Conservation (phyloP, 2,329 filamentous ascomycete species). For the Stagonosporopsis rhizophila region DNA sequence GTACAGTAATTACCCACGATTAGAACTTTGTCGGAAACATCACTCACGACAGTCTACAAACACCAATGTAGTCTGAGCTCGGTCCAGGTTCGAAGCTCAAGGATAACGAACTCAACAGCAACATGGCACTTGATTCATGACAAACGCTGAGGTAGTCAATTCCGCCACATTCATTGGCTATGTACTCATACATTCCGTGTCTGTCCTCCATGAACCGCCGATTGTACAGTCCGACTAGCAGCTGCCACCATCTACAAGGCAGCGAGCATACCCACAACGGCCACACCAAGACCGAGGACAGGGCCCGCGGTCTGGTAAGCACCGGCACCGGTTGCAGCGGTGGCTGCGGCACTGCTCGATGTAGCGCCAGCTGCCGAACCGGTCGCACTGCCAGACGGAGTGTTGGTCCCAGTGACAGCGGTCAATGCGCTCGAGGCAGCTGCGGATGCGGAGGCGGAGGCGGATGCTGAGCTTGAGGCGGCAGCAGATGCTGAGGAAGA, state of each 20-base stretch:
- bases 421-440: conserved; percentile 10
- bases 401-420: conserved; percentile 7
- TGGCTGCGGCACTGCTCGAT: conserved; percentile 10
- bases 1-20: background rate
- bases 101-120: background rate
- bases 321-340: conserved; percentile 29
- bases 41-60: too few species aligned
- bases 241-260: conserved; percentile 28
- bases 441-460: conserved; percentile 2
- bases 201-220: background rate
- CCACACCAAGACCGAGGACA: conserved; percentile 35
- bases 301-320: conserved; percentile 31
- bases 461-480: conserved; percentile 15
- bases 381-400: conserved; percentile 15
- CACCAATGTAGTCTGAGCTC: background rate
- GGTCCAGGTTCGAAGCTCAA: background rate
- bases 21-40: background rate
- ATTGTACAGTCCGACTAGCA: background rate
- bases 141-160: background rate
- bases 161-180: background rate
- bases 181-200: background rate
- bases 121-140: background rate
- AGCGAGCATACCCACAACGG: conserved; percentile 37
- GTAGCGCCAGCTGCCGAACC: conserved; percentile 12
- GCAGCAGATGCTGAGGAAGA: conserved; percentile 19